A percentile compares a stretch with the other conserved stretches of the same genome.
phyloP scores from a whole-genome alignment of 768 basidiomycete species.

The Tricholoma saponaceum region DNA sequence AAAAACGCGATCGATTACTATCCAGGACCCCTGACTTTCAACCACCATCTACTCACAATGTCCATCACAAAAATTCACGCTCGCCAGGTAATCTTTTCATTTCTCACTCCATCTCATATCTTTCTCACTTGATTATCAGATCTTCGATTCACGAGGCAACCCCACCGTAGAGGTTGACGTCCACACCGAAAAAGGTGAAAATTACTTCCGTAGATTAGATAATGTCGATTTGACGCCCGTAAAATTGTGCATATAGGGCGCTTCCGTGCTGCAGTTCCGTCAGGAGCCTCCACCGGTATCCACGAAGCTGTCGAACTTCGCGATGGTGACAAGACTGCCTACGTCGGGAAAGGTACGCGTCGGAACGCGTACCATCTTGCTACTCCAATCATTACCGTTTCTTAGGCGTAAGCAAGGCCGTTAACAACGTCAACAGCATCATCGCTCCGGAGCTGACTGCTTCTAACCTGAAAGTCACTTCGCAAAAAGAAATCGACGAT shows the following conservation, averaged over 20 bases:
- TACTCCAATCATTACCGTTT: slow-evolving; percentile 7
- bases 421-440: slow-evolving; percentile 86
- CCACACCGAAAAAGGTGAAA: slow-evolving; percentile 77
- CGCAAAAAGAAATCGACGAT: slow-evolving; percentile 95
- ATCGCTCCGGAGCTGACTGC: slow-evolving; percentile 90
- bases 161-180: slow-evolving; percentile 95
- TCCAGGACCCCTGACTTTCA: slow-evolving; percentile 17
- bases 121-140: slow-evolving; percentile 43
- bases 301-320: slow-evolving; percentile 99
- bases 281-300: slow-evolving; percentile 96
- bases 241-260: slow-evolving; percentile 51
- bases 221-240: slow-evolving; percentile 2
- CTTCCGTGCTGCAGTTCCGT: slow-evolving; percentile 93
- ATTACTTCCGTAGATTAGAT: not conserved
- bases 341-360: slow-evolving; percentile 88
- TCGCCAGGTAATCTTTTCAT: slow-evolving; percentile 64
- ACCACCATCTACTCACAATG: slow-evolving; percentile 51
- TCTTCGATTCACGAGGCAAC: slow-evolving; percentile 99
- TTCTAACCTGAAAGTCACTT: slow-evolving; percentile 75
- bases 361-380: slow-evolving; percentile 2
- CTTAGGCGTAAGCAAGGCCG: slow-evolving; percentile 89
- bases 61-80: slow-evolving; percentile 90
- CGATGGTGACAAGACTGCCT: slow-evolving; percentile 89
- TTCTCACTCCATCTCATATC: slow-evolving; percentile 6
- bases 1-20: slow-evolving; percentile 34